Conservation (phyloP, 2,329 filamentous ascomycete species). For the Fusarium acutatum region DNA sequence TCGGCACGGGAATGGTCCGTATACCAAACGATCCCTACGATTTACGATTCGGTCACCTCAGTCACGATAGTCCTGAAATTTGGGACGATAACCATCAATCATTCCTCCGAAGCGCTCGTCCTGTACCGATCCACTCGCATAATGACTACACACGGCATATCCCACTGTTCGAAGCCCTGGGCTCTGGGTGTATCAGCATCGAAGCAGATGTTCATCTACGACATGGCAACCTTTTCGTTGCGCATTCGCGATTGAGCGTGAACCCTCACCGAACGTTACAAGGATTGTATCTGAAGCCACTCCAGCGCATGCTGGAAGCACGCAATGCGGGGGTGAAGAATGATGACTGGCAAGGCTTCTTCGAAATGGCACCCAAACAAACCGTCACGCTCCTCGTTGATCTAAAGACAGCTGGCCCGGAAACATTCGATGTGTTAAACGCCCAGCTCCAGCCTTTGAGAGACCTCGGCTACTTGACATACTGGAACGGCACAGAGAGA, state of each 20-base stretch:
- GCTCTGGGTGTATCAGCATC: slow-evolving; percentile 10
- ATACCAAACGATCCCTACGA: slow-evolving; percentile 22
- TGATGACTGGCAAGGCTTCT: not conserved
- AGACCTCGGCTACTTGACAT: slow-evolving; percentile 4
- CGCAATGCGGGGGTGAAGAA: not conserved
- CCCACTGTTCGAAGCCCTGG: slow-evolving; percentile 15
- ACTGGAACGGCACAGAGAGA: slow-evolving; percentile 14
- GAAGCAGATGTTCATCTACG: slow-evolving; percentile 9
- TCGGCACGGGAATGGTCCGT: not conserved
- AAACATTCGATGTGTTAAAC: not conserved
- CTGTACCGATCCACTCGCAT: slow-evolving; percentile 11
- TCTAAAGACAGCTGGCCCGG: not conserved
- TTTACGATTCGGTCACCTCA: slow-evolving; percentile 6
- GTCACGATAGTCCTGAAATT: slow-evolving; percentile 1
- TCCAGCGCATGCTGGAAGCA: slow-evolving; percentile 2
- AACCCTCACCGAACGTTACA: not conserved
- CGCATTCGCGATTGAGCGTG: not conserved
- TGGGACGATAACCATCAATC: slow-evolving; percentile 15
- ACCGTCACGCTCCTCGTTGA: slow-evolving; percentile 5
- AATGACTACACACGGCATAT: slow-evolving; percentile 17
- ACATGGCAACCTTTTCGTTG: not conserved
- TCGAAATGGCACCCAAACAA: not conserved
- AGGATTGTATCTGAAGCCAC: not conserved
- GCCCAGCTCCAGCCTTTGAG: not conserved
- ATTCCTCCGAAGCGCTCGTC: slow-evolving; percentile 1